phyloP scores from a whole-genome alignment of 192 early-diverging fungal species.

The Entomortierella parvispora region DNA sequence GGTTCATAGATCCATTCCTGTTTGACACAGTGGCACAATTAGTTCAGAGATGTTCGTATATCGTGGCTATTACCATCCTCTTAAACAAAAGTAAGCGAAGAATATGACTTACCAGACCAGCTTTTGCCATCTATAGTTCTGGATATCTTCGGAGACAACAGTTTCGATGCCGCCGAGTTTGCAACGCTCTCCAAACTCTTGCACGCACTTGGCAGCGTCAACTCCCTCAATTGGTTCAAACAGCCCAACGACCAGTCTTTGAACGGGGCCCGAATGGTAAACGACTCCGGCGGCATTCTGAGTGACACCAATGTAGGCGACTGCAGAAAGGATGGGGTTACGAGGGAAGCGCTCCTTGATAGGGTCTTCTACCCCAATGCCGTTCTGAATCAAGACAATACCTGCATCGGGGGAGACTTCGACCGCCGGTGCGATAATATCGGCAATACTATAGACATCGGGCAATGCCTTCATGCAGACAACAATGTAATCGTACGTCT shows the following conservation, averaged over 20 bases:
- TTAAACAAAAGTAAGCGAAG: too few species aligned
- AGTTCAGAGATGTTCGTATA: background rate
- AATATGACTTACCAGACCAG: conserved; percentile 65
- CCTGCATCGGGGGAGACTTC: conserved; percentile 59
- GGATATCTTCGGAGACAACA: conserved; percentile 62
- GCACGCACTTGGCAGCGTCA: conserved; percentile 23
- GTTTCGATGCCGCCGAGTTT: conserved; percentile 52
- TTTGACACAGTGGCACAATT: background rate
- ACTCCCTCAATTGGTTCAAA: conserved; percentile 34
- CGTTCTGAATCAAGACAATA: conserved; percentile 80
- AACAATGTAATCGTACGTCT: conserved; percentile 66
- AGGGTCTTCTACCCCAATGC: conserved; percentile 72
- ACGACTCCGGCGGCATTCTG: conserved; percentile 66
- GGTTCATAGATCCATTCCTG: conserved; percentile 77
- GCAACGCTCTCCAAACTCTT: conserved; percentile 57
- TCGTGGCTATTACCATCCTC: too few species aligned
- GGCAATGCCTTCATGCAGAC: conserved; percentile 78
- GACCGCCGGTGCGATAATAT: conserved; percentile 64
- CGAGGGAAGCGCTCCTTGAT: conserved; percentile 65
- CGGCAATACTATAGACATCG: conserved; percentile 63
- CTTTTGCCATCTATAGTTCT: conserved; percentile 73
- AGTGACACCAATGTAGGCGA: conserved; percentile 72
- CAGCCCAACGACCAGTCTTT: conserved; percentile 51
- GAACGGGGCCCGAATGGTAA: conserved; percentile 55
- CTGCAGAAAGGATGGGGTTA: conserved; percentile 67